phyloP scores from a whole-genome alignment of 345 rosid species.

The sweet orange (Citrus sinensis) region DNA sequence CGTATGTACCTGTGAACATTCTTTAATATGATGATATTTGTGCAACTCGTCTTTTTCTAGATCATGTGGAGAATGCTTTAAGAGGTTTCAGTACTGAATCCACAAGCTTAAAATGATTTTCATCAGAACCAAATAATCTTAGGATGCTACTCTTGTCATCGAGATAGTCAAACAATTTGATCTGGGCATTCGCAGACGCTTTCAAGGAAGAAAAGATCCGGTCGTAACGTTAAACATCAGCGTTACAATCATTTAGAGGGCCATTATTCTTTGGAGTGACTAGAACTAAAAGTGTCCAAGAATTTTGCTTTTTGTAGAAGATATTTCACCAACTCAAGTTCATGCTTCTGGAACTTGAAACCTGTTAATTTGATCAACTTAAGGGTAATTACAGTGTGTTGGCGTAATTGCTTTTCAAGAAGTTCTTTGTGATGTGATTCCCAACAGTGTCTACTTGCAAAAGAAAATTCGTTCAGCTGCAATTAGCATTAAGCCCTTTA shows the following conservation, averaged over 20 bases:
- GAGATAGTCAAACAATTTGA: background rate
- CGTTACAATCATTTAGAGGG: too few relatives aligned
- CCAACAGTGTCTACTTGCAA: background rate
- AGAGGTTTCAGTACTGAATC: too few relatives aligned
- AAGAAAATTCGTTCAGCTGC: slow-evolving; percentile 14
- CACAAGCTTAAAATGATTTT: too few relatives aligned
- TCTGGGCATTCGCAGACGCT: background rate
- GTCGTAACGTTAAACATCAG: background rate
- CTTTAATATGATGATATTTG: background rate
- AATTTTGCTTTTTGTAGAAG: slow-evolving; percentile 8
- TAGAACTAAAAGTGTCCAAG: slow-evolving; percentile 10
- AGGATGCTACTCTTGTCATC: background rate
- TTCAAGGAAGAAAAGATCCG: too few relatives aligned
- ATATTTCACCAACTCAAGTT: slow-evolving; percentile 13
- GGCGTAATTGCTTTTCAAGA: background rate
- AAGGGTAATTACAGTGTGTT: background rate
- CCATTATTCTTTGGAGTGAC: background rate
- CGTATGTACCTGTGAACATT: background rate
- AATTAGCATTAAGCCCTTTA: background rate
- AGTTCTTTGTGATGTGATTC: slow-evolving; percentile 6
- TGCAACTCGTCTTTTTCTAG: background rate
- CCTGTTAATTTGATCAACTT: slow-evolving; percentile 10
- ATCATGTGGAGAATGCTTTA: background rate
- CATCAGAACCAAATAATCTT: background rate
- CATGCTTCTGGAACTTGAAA: slow-evolving; percentile 14